Percentiles rank a stretch among this genome's conserved stretches.
Conservation (phyloP, 1,284 basidiomycete species). For the Violaceomyces palustris region DNA sequence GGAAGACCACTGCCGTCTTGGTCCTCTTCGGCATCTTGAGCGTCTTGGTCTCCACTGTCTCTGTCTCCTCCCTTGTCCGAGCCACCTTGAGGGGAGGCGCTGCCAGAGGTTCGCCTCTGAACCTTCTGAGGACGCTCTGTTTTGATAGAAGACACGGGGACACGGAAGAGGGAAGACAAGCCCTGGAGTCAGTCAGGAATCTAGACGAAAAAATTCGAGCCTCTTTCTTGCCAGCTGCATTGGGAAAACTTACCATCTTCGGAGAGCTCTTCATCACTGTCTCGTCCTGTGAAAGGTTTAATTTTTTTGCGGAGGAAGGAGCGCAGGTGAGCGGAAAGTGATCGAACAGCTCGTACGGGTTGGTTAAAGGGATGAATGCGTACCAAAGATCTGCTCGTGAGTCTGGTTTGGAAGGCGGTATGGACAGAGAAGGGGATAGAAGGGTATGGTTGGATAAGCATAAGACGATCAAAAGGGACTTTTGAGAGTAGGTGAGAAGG, state of each 20-base stretch:
- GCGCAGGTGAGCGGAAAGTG: no score
- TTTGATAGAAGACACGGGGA: no score
- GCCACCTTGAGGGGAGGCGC: not conserved
- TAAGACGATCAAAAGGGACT: no score
- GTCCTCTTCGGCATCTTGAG: not conserved
- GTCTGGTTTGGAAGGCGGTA: no score
- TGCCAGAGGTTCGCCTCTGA: not conserved
- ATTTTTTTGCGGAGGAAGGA: no score
- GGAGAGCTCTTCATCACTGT: constrained; percentile 10
- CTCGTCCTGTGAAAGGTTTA: no score
- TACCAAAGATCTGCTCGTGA: constrained; percentile 17
- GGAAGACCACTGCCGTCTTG: constrained; percentile 8
- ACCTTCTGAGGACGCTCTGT: not conserved
- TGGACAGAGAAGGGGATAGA: no score
- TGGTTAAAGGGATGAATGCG: no score
- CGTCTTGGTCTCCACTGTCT: not conserved
- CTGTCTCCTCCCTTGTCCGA: not conserved
- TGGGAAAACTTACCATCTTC: not conserved
- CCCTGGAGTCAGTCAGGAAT: not conserved
- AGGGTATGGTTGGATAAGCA: no score
- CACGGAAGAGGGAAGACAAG: no score
- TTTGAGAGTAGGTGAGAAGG: no score
- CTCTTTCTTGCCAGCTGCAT: not conserved
- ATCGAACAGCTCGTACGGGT: no score
- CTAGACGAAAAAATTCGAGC: not conserved